phyloP scores from a whole-genome alignment of 1,284 basidiomycete genomes.

The Ceratobasidium sp. region DNA sequence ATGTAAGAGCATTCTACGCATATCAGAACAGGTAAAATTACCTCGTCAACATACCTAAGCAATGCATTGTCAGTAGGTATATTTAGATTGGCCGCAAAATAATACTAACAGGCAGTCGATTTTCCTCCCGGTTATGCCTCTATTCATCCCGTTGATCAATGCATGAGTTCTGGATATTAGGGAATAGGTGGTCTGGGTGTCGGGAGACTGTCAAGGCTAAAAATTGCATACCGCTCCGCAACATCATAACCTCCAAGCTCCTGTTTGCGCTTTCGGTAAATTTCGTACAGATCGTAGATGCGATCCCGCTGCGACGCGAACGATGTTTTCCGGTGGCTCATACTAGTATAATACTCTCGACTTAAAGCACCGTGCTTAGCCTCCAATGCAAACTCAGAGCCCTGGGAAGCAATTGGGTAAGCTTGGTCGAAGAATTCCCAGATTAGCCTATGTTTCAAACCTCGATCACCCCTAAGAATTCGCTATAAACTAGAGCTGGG shows the following conservation, averaged over 20 bases:
- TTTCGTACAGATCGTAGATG: constrained; percentile 70
- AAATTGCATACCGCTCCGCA: constrained; percentile 67
- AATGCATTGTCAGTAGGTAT: constrained; percentile 60
- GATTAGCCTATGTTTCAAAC: constrained; percentile 65
- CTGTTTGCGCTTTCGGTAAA: constrained; percentile 66
- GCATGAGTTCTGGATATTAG: constrained; percentile 24
- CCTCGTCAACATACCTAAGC: constrained; percentile 79
- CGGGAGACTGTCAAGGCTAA: too few relatives aligned
- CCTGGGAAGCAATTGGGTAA: constrained; percentile 65
- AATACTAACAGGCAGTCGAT: constrained; percentile 42
- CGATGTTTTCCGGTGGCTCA: constrained; percentile 68
- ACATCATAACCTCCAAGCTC: constrained; percentile 66
- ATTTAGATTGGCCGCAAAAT: constrained; percentile 43
- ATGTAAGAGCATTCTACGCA: constrained; percentile 53
- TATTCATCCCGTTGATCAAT: neutral
- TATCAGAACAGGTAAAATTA: constrained; percentile 51
- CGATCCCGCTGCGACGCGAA: constrained; percentile 64
- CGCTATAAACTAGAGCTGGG: constrained; percentile 72
- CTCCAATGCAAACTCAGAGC: constrained; percentile 65
- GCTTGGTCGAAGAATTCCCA: constrained; percentile 61
- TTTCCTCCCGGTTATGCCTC: neutral
- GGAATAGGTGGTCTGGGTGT: neutral
- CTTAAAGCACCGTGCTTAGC: constrained; percentile 62
- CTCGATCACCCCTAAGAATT: constrained; percentile 68
- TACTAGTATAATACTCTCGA: constrained; percentile 61